Conservation (phyloP, 1,284 basidiomycete genomes). For the Cryptococcus sp. region DNA sequence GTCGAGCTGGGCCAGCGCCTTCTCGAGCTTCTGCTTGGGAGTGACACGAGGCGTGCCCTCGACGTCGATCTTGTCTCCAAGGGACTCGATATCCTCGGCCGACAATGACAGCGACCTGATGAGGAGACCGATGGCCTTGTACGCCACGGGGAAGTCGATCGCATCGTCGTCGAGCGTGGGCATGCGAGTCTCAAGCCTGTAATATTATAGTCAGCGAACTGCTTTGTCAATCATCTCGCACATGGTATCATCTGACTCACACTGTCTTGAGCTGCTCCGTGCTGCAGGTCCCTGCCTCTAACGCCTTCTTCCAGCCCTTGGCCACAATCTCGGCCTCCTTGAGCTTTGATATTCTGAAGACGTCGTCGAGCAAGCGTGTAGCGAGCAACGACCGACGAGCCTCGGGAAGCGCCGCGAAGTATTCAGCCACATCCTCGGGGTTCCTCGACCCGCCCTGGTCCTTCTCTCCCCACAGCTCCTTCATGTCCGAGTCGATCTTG, state of each 20-base stretch:
- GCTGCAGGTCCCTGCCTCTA: constrained; percentile 58
- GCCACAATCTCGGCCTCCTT: constrained; percentile 76
- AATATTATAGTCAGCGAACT: constrained; percentile 11
- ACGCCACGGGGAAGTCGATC: constrained; percentile 84
- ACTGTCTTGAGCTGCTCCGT: constrained; percentile 59
- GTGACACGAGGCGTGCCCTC: constrained; percentile 41
- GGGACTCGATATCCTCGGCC: constrained; percentile 58
- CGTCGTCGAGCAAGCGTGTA: constrained; percentile 78
- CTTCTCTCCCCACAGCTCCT: constrained; percentile 53
- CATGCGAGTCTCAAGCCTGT: constrained; percentile 63
- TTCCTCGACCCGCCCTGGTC: constrained; percentile 46
- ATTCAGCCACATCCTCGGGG: constrained; percentile 56
- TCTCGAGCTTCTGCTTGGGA: constrained; percentile 42
- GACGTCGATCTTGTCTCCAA: constrained; percentile 42
- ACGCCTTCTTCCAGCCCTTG: constrained; percentile 53
- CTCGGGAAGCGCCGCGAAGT: constrained; percentile 60
- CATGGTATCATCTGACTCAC: constrained; percentile 37
- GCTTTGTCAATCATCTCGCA: background rate
- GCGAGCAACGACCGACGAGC: constrained; percentile 60
- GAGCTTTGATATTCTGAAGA: constrained; percentile 81
- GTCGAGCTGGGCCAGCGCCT: constrained; percentile 36
- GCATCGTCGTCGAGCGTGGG: constrained; percentile 79
- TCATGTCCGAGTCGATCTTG: constrained; percentile 63
- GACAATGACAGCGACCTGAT: constrained; percentile 62
- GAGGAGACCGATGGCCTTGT: constrained; percentile 69